phyloP scores from a whole-genome alignment of 2,329 filamentous ascomycete species.

The Neonectria neomacrospora region DNA sequence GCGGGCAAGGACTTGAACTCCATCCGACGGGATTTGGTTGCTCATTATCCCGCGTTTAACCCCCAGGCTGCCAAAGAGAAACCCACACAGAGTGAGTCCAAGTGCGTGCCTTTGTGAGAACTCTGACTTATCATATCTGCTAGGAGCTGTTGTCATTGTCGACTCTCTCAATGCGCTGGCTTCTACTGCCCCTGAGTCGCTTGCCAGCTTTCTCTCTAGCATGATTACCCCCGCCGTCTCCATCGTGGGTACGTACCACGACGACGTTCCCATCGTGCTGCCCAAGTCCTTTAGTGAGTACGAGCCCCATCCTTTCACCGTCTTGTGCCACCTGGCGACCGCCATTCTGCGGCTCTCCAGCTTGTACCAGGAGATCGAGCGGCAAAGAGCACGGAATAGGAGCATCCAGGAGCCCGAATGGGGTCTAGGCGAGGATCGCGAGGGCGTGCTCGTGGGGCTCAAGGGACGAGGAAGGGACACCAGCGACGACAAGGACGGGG shows the following conservation, averaged over 20 bases:
- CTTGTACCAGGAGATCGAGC: constrained; percentile 77
- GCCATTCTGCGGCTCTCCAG: constrained; percentile 80
- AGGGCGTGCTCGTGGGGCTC: constrained; percentile 81
- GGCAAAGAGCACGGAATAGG: constrained; percentile 79
- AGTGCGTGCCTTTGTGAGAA: background rate
- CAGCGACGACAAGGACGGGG: constrained; percentile 51
- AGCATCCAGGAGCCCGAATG: constrained; percentile 81
- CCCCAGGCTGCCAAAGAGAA: constrained; percentile 51
- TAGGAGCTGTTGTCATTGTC: constrained; percentile 80
- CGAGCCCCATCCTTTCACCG: constrained; percentile 74
- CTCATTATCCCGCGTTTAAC: constrained; percentile 58
- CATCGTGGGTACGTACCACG: constrained; percentile 83
- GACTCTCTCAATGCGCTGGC: constrained; percentile 80
- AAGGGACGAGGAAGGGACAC: constrained; percentile 60
- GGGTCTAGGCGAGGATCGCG: constrained; percentile 79
- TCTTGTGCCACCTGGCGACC: constrained; percentile 88
- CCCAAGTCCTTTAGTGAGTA: constrained; percentile 61
- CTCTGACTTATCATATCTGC: constrained; percentile 1
- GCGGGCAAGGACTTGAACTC: constrained; percentile 66
- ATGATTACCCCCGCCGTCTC: constrained; percentile 74
- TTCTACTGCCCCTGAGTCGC: constrained; percentile 62
- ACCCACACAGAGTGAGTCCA: constrained; percentile 56
- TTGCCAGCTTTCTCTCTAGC: constrained; percentile 76
- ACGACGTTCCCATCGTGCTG: constrained; percentile 74
- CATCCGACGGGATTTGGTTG: constrained; percentile 69